Conservation (phyloP, 2,329 filamentous ascomycete genomes). For the Diplodia mutila region DNA sequence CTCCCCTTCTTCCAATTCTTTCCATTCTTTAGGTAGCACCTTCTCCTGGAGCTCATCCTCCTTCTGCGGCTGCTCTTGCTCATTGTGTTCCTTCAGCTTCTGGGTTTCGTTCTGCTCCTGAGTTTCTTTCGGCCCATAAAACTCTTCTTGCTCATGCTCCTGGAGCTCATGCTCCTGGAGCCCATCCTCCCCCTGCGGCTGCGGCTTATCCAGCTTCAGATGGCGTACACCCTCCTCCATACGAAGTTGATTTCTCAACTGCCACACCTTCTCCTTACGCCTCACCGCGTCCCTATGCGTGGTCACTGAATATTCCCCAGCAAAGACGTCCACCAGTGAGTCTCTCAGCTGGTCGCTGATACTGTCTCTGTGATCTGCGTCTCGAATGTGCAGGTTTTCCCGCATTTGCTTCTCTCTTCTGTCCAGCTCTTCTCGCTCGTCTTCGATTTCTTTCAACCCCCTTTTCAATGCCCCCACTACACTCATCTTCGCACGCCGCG, state of each 20-base stretch:
- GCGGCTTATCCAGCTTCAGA: neutral
- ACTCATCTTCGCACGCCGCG: neutral
- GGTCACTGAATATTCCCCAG: neutral
- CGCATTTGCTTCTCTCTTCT: neutral
- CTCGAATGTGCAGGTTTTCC: no score
- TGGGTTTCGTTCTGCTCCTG: neutral
- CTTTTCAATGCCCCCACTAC: neutral
- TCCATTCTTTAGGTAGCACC: neutral
- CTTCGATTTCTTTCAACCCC: neutral
- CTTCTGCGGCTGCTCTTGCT: neutral
- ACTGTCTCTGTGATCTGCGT: no score
- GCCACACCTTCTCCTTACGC: neutral
- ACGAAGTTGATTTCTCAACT: neutral
- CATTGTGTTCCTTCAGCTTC: neutral
- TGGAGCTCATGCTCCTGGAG: no score
- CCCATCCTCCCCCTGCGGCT: neutral
- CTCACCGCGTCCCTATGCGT: neutral
- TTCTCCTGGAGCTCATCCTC: neutral
- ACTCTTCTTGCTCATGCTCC: neutral
- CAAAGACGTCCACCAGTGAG: neutral
- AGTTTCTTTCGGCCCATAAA: neutral
- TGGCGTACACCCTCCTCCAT: neutral
- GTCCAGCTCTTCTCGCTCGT: neutral
- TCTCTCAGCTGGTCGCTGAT: neutral
- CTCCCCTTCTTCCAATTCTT: neutral